Evolutionary conservation across 345 rosid species (phyloP).

Genomic region (Populus alba): DNA sequence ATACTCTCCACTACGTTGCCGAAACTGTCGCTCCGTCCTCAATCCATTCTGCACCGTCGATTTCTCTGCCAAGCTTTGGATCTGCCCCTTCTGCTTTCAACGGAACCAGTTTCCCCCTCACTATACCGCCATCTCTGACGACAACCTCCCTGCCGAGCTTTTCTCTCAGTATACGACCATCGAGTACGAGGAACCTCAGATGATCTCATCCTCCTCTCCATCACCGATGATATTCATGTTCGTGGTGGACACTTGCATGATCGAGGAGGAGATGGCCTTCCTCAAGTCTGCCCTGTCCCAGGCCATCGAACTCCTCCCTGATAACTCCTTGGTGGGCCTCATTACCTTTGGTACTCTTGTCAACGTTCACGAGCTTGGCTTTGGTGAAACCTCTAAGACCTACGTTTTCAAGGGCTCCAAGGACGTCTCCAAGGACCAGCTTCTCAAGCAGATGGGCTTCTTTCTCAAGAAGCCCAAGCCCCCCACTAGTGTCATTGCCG

Average conservation of each 20-base stretch:
- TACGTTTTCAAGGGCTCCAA: conserved; percentile 79
- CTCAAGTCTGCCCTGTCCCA: conserved; percentile 76
- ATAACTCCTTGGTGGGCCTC: conserved; percentile 69
- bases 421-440: conserved; percentile 72
- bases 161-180: conserved; percentile 81
- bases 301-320: conserved; percentile 73
- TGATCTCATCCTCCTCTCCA: conserved; percentile 42
- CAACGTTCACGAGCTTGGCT: conserved; percentile 87
- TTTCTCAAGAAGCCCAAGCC: conserved; percentile 79
- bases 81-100: conserved; percentile 89
- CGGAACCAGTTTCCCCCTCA: conserved; percentile 81
- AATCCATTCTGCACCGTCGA: conserved; percentile 82
- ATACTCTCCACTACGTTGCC: conserved; percentile 89
- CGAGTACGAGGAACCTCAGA: conserved; percentile 59
- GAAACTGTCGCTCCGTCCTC: conserved; percentile 79
- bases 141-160: conserved; percentile 87
- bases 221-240: conserved; percentile 58
- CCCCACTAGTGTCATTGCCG: conserved; percentile 78
- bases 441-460: conserved; percentile 77
- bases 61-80: conserved; percentile 78
- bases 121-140: conserved; percentile 73
- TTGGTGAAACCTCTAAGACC: conserved; percentile 60
- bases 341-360: conserved; percentile 74
- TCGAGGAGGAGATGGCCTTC: conserved; percentile 80
- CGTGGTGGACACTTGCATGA: conserved; percentile 77